A percentile compares a stretch with the other conserved stretches of the same genome.
These are phyloP conservation scores for Sugiyamaella paludigena DNA, from an alignment of 1,139 yeast species.

Conservation along the genomic window DNA sequence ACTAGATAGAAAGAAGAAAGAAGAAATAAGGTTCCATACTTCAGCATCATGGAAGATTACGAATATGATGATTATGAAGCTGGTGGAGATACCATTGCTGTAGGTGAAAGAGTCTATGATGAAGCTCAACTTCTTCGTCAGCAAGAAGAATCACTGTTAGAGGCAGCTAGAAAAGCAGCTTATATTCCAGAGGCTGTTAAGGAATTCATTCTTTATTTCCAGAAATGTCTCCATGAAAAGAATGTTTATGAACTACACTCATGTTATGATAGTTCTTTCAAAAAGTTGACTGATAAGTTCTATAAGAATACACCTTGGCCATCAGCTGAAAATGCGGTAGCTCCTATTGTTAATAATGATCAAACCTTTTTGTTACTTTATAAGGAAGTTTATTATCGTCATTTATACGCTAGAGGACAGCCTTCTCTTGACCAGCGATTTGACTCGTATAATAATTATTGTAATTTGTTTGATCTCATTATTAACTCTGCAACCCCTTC, in stretches of 20 bases:
- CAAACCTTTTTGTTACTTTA: constrained; percentile 46
- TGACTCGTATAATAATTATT: constrained; percentile 49
- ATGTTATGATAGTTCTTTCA: constrained; percentile 47
- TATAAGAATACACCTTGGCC: constrained; percentile 47
- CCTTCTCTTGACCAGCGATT: constrained; percentile 47
- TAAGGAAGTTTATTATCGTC: constrained; percentile 50
- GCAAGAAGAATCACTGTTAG: constrained; percentile 35
- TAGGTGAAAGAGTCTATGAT: constrained; percentile 35
- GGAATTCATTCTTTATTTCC: constrained; percentile 45
- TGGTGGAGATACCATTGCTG: constrained; percentile 31
- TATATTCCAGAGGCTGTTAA: constrained; percentile 46
- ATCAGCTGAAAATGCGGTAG: constrained; percentile 43
- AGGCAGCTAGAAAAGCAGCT: constrained; percentile 29
- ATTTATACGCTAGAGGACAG: constrained; percentile 42
- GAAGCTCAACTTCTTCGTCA: constrained; percentile 37
- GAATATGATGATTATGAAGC: constrained; percentile 27
- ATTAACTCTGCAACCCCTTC: constrained; percentile 45
- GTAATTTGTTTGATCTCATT: constrained; percentile 46
- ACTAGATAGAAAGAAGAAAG: not conserved
- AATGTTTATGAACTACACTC: constrained; percentile 44
- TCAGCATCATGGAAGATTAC: constrained; percentile 28
- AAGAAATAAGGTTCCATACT: not conserved
- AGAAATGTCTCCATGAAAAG: constrained; percentile 43
- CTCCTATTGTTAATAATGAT: constrained; percentile 45
- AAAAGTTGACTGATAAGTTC: constrained; percentile 46